A percentile compares a stretch with the other conserved stretches of the same genome.
phyloP scores from a whole-genome alignment of 2,329 filamentous ascomycete species.

The Diaporthe eres region DNA sequence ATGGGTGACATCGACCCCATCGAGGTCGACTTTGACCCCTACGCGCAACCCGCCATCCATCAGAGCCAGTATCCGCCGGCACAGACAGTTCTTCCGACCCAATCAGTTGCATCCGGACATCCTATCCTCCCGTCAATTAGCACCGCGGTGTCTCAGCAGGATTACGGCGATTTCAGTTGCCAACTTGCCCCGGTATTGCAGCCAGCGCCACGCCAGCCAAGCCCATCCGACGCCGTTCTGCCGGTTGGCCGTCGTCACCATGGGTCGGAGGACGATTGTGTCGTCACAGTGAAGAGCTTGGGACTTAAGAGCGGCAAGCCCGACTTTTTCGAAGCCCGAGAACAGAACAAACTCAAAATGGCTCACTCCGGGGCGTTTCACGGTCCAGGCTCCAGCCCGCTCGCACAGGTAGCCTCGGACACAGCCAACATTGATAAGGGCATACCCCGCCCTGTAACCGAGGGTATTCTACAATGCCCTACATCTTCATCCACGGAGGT shows the following conservation, averaged over 20 bases:
- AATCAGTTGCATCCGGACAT: neutral
- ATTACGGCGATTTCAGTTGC: neutral
- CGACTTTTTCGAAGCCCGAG: conserved; percentile 48
- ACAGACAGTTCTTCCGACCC: neutral
- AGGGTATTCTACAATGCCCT: neutral
- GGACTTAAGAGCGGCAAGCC: conserved; percentile 45
- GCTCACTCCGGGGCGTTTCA: neutral
- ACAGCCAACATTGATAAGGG: neutral
- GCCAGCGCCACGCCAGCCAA: conserved; percentile 32
- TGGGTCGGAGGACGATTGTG: conserved; percentile 12
- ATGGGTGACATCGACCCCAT: conserved; percentile 17
- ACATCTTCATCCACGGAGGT: neutral
- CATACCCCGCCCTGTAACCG: neutral
- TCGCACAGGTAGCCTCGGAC: neutral
- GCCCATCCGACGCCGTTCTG: conserved; percentile 43
- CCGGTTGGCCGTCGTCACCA: conserved; percentile 22
- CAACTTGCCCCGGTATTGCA: conserved; percentile 16
- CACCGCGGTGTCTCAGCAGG: neutral
- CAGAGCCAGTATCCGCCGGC: neutral
- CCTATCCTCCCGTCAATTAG: conserved; percentile 19
- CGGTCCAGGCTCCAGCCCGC: neutral
- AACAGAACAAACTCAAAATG: conserved; percentile 45
- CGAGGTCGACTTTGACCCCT: neutral
- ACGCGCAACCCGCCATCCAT: neutral
- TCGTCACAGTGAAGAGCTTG: conserved; percentile 37